Evolutionary conservation across 495 filamentous ascomycete genomes (phyloP).

Genomic region (Trichoderma virens): DNA sequence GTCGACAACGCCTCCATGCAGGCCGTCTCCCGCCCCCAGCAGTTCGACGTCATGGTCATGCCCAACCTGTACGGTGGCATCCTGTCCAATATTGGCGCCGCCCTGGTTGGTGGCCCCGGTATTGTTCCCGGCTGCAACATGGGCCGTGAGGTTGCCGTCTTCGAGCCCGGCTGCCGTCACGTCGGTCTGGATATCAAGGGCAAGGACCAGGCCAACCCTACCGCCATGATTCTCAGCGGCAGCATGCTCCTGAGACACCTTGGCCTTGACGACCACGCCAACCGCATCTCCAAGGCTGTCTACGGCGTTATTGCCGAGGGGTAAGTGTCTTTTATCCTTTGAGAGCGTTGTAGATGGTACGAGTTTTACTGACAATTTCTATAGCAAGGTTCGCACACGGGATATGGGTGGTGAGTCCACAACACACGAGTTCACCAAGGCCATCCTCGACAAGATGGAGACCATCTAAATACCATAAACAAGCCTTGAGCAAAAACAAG

Average conservation of each 20-base stretch:
- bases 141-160: constrained; percentile 95
- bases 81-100: constrained; percentile 95
- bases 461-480: constrained; percentile 17
- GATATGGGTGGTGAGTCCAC: constrained; percentile 90
- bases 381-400: constrained; percentile 72
- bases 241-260: constrained; percentile 95
- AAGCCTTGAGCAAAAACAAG: background rate
- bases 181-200: constrained; percentile 98
- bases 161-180: constrained; percentile 97
- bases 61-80: constrained; percentile 99
- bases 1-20: constrained; percentile 99
- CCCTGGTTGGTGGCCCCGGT: constrained; percentile 95
- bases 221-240: constrained; percentile 86
- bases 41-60: constrained; percentile 99
- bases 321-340: constrained; percentile 44
- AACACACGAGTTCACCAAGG: constrained; percentile 91
- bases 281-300: constrained; percentile 94
- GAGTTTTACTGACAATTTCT: constrained; percentile 3
- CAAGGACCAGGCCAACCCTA: constrained; percentile 97
- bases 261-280: constrained; percentile 93
- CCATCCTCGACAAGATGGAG: constrained; percentile 92
- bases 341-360: background rate
- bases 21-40: constrained; percentile 88
- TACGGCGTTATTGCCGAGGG: constrained; percentile 93
- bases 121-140: constrained; percentile 98